Evolutionary conservation across 768 basidiomycete species (phyloP).

Genomic region (Serpula lacrymans): DNA sequence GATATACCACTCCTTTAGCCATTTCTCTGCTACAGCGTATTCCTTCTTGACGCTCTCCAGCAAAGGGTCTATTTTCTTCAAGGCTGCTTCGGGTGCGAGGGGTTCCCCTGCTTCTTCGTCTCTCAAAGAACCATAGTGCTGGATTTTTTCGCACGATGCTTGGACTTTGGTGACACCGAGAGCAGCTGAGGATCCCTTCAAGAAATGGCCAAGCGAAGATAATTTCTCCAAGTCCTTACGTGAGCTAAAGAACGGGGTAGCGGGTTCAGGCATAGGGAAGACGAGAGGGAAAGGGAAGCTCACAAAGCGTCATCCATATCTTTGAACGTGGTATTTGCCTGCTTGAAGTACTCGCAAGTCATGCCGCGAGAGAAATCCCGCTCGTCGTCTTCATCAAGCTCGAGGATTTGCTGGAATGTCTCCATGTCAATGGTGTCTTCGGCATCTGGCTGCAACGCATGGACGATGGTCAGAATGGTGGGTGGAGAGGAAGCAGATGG

Average conservation of each 20-base stretch:
- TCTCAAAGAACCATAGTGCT: constrained; percentile 73
- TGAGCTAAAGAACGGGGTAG: constrained; percentile 38
- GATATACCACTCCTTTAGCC: constrained; percentile 47
- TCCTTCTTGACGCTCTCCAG: constrained; percentile 62
- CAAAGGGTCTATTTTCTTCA: constrained; percentile 53
- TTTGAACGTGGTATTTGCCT: constrained; percentile 72
- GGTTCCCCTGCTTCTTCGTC: constrained; percentile 50
- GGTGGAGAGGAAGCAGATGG: background rate
- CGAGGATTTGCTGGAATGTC: constrained; percentile 82
- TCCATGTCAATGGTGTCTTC: constrained; percentile 69
- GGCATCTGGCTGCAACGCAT: constrained; percentile 9
- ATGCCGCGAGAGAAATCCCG: constrained; percentile 77
- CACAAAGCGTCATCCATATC: constrained; percentile 80
- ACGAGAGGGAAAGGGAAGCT: constrained; percentile 32
- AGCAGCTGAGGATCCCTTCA: constrained; percentile 96
- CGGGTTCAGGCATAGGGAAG: constrained; percentile 3
- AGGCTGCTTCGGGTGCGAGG: constrained; percentile 49
- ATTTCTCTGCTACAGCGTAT: constrained; percentile 63
- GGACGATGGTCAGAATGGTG: background rate
- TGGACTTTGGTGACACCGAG: constrained; percentile 83
- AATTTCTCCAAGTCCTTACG: constrained; percentile 61
- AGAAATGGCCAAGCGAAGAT: constrained; percentile 83
- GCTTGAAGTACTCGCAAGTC: constrained; percentile 76
- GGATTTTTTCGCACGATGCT: constrained; percentile 84
- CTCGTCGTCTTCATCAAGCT: constrained; percentile 83